phyloP scores from a whole-genome alignment of 2,329 filamentous ascomycete genomes.

The Paramyrothecium sp. region DNA sequence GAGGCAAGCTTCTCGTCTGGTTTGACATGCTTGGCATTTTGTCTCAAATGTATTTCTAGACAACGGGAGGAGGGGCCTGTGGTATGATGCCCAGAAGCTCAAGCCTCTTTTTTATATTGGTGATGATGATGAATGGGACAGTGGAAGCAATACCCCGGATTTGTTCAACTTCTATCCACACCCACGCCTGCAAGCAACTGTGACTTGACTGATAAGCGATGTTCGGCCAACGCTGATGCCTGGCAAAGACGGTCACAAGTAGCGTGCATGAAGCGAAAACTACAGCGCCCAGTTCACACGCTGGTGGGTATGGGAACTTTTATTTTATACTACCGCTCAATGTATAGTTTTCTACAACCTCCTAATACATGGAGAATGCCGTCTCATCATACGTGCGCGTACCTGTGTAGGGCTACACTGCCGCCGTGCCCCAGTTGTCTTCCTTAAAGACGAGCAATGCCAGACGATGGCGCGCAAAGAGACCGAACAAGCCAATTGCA shows the following conservation, averaged over 20 bases:
- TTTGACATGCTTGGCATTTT: not conserved
- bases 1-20: not conserved
- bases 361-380: too few relatives aligned
- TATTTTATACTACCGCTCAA: too few relatives aligned
- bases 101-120: not conserved
- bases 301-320: too few relatives aligned
- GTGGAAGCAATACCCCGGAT: not conserved
- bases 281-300: too few relatives aligned
- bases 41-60: not conserved
- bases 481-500: conserved; percentile 71
- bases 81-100: not conserved
- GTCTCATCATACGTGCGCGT: too few relatives aligned
- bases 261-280: too few relatives aligned
- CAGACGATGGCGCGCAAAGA: conserved; percentile 82
- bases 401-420: not conserved
- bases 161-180: not conserved
- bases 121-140: not conserved
- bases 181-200: too few relatives aligned
- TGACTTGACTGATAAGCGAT: too few relatives aligned
- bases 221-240: too few relatives aligned
- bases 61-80: not conserved
- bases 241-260: too few relatives aligned
- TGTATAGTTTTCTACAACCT: too few relatives aligned
- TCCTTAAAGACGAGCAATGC: conserved; percentile 86
- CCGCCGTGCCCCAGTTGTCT: conserved; percentile 67